Conservation (phyloP, 805 yeast species). For the Ogataea philodendri region DNA sequence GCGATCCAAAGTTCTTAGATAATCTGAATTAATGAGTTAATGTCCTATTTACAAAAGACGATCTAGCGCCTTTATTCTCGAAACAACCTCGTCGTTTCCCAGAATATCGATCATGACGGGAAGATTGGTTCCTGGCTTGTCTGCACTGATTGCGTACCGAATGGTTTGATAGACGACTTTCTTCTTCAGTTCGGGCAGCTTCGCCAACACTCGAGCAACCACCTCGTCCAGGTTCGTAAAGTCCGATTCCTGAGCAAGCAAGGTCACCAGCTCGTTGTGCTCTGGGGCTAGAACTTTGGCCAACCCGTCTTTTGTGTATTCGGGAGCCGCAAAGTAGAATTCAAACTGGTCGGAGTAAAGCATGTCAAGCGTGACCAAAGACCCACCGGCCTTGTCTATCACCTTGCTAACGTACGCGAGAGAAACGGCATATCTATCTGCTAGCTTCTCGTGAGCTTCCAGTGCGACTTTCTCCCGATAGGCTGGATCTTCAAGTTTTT, state of each 20-base stretch:
- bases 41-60: background rate
- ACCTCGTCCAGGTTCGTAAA: conserved; percentile 14
- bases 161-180: conserved; percentile 53
- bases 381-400: conserved; percentile 44
- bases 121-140: conserved; percentile 65
- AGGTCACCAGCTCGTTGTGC: conserved; percentile 5
- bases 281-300: conserved; percentile 8
- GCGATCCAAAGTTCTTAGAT: conserved; percentile 81
- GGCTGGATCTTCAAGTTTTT: conserved; percentile 39
- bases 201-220: conserved; percentile 4
- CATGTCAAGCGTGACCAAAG: conserved; percentile 54
- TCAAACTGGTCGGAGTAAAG: conserved; percentile 41
- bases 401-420: conserved; percentile 38
- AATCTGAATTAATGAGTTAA: conserved; percentile 30
- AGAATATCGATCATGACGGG: conserved; percentile 55
- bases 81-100: conserved; percentile 42
- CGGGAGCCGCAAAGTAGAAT: conserved; percentile 46
- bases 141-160: conserved; percentile 69
- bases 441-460: conserved; percentile 26
- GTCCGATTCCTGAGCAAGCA: conserved; percentile 11
- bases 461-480: conserved; percentile 39
- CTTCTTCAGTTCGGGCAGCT: conserved; percentile 27
- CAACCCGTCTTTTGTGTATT: conserved; percentile 26
- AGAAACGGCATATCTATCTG: conserved; percentile 18
- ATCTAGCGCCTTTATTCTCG: conserved; percentile 1